Evolutionary conservation across 176 grass and related monocot genomes (phyloP).

Genomic region (Pontederia crassipes): DNA sequence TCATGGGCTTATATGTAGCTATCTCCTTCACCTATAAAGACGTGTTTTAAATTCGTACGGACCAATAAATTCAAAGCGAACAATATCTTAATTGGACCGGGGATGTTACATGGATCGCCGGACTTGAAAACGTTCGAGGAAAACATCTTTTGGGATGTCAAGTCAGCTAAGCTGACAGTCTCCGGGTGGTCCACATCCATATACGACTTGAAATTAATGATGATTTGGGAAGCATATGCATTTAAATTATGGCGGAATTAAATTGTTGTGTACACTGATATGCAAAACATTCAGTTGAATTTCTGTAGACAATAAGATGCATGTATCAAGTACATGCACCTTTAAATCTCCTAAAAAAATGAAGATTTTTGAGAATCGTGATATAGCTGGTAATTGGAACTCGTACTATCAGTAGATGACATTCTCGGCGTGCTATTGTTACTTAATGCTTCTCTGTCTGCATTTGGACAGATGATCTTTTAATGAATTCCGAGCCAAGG

Average conservation of each 20-base stretch:
- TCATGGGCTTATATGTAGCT: too few species aligned
- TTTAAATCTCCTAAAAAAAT: too few species aligned
- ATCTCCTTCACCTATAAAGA: too few species aligned
- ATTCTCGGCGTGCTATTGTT: too few species aligned
- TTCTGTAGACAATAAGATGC: too few species aligned
- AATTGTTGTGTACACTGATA: too few species aligned
- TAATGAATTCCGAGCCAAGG: slow-evolving; percentile 39
- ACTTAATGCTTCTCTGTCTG: not conserved
- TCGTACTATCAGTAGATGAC: not conserved
- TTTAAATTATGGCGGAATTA: slow-evolving; percentile 9
- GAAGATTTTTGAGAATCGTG: slow-evolving; percentile 84
- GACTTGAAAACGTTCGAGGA: slow-evolving; percentile 79
- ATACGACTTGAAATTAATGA: slow-evolving; percentile 97
- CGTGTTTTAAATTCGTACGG: too few species aligned
- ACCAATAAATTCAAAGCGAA: too few species aligned
- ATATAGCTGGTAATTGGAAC: slow-evolving; percentile 71
- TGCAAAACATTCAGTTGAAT: too few species aligned
- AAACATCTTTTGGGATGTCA: slow-evolving; percentile 62
- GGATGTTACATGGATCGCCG: slow-evolving; percentile 39
- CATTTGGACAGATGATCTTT: slow-evolving; percentile 66
- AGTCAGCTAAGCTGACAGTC: slow-evolving; percentile 65
- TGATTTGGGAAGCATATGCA: slow-evolving; percentile 97
- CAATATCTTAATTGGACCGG: too few species aligned
- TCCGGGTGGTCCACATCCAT: slow-evolving; percentile 81
- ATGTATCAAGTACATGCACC: too few species aligned